phyloP scores from a whole-genome alignment of 2,329 filamentous ascomycete genomes.

The Corinectria fuckeliana region DNA sequence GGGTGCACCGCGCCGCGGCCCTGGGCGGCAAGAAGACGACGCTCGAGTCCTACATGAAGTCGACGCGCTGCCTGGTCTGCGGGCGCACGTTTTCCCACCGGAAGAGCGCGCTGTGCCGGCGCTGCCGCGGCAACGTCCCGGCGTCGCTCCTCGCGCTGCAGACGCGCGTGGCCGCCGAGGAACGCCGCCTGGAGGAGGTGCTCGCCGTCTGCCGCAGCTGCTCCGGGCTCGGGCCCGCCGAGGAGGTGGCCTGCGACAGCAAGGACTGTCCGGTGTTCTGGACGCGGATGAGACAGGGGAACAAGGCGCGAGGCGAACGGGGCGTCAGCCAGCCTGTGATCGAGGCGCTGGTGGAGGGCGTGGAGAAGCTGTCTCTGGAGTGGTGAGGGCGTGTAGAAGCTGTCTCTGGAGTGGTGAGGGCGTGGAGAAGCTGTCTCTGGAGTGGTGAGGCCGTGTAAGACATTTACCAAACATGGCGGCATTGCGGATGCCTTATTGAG shows the following conservation, averaged over 20 bases:
- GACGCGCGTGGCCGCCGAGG: slow-evolving; percentile 64
- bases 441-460: slow-evolving; percentile 49
- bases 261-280: slow-evolving; percentile 95
- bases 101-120: slow-evolving; percentile 58
- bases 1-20: slow-evolving; percentile 56
- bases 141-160: slow-evolving; percentile 70
- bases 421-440: slow-evolving; percentile 38
- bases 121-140: slow-evolving; percentile 62
- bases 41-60: slow-evolving; percentile 92
- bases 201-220: slow-evolving; percentile 80
- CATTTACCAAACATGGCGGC: too few relatives aligned
- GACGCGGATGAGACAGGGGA: slow-evolving; percentile 69
- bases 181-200: slow-evolving; percentile 69
- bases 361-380: slow-evolving; percentile 40
- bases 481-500: too few relatives aligned
- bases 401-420: too few relatives aligned
- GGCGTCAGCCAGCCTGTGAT: slow-evolving; percentile 42
- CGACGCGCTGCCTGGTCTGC: slow-evolving; percentile 81
- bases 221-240: slow-evolving; percentile 72
- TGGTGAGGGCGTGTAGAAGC: too few relatives aligned
- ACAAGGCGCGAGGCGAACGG: slow-evolving; percentile 52
- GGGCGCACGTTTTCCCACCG: slow-evolving; percentile 38
- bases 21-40: slow-evolving; percentile 65
- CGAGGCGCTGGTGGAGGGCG: slow-evolving; percentile 37
- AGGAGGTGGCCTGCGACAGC: slow-evolving; percentile 86